Evolutionary conservation across 305 asterid species (phyloP).

Genomic region (Fraxinus greggii): DNA sequence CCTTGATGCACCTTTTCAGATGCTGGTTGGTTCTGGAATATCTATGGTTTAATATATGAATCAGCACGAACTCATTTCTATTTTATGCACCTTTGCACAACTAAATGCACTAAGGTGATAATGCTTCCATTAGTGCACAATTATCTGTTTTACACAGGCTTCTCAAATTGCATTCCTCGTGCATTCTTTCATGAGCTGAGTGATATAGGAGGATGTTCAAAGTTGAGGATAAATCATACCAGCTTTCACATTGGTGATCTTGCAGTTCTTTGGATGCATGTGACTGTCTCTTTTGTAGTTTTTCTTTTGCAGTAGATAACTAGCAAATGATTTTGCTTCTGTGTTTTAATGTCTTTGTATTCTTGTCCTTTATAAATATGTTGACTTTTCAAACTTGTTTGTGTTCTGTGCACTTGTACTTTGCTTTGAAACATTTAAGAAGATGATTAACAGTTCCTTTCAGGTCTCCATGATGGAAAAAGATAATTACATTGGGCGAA

Average conservation of each 20-base stretch:
- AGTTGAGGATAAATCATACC: conserved; percentile 9
- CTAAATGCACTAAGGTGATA: conserved; percentile 2
- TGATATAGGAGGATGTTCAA: conserved; percentile 13
- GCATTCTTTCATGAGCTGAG: conserved; percentile 14
- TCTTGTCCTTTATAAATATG: not conserved
- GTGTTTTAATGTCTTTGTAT: conserved; percentile 4
- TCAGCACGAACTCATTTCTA: not conserved
- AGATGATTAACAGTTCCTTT: conserved; percentile 56
- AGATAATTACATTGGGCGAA: conserved; percentile 91
- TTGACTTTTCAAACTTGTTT: conserved; percentile 24
- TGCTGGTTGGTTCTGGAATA: conserved; percentile 75
- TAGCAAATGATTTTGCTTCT: conserved; percentile 6
- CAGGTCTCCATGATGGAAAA: conserved; percentile 99
- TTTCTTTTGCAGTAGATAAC: conserved; percentile 9
- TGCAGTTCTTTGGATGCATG: conserved; percentile 5
- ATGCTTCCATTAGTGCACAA: not conserved
- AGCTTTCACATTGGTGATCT: conserved; percentile 11
- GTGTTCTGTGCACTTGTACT: conserved; percentile 21
- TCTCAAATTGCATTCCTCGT: not conserved
- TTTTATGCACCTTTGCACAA: not conserved
- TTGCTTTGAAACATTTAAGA: conserved; percentile 35
- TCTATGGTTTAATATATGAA: conserved; percentile 16
- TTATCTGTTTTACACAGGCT: not conserved
- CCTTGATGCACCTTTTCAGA: conserved; percentile 86
- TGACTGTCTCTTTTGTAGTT: not conserved